Evolutionary conservation across 1,284 basidiomycete genomes (phyloP).

Genomic region (Cryptococcus sp.): DNA sequence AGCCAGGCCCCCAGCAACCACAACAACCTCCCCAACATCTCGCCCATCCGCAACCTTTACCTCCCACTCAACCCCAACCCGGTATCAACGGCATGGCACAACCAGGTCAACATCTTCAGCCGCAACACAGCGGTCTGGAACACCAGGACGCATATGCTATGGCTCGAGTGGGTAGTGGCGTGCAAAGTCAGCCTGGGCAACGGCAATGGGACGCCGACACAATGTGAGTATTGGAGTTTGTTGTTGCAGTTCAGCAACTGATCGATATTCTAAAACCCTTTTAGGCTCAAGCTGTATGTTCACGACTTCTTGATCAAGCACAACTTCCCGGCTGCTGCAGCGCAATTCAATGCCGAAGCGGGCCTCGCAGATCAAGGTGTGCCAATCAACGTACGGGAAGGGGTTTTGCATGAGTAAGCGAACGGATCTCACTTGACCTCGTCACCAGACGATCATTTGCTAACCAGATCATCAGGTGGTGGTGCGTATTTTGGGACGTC

Average conservation of each 20-base stretch:
- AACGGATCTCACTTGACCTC: slow-evolving; percentile 2
- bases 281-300: slow-evolving; percentile 49
- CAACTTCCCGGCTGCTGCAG: slow-evolving; percentile 40
- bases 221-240: slow-evolving; percentile 34
- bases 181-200: slow-evolving; percentile 30
- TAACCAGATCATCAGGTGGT: slow-evolving; percentile 43
- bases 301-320: slow-evolving; percentile 51
- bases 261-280: too few species aligned
- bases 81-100: slow-evolving; percentile 26
- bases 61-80: slow-evolving; percentile 27
- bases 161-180: slow-evolving; percentile 36
- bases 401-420: slow-evolving; percentile 52
- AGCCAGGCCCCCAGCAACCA: slow-evolving; percentile 11
- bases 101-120: slow-evolving; percentile 18
- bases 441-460: background rate
- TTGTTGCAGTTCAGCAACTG: too few species aligned
- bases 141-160: slow-evolving; percentile 35
- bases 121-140: slow-evolving; percentile 7
- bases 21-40: slow-evolving; percentile 22
- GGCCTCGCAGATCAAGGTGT: slow-evolving; percentile 44
- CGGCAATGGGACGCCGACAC: slow-evolving; percentile 37
- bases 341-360: slow-evolving; percentile 46
- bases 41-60: slow-evolving; percentile 24
- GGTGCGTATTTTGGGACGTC: slow-evolving; percentile 55
- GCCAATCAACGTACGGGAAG: slow-evolving; percentile 52